These are phyloP conservation scores for Austroboletus eburneus DNA, from an alignment of 768 basidiomycete species.

Conservation along the genomic window DNA sequence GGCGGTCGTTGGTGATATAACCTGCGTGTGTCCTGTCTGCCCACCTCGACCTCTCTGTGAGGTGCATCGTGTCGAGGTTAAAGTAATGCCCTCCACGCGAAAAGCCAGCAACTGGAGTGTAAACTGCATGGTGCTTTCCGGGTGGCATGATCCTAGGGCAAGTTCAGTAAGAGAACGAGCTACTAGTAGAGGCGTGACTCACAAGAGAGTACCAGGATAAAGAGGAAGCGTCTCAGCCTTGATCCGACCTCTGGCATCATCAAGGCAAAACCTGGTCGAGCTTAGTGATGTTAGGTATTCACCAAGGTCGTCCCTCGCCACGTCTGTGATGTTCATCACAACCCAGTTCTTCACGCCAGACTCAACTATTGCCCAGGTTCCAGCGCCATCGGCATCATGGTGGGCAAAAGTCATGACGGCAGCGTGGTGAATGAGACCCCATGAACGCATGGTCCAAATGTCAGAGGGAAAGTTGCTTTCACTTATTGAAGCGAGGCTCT, in stretches of 20 bases:
- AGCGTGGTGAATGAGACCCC: background rate
- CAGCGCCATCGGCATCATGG: background rate
- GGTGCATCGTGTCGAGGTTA: constrained; percentile 5
- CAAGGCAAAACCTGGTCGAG: too few species aligned
- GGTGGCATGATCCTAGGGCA: constrained; percentile 5
- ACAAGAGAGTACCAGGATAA: background rate
- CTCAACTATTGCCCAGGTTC: background rate
- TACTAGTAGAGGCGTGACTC: background rate
- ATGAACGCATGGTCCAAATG: background rate
- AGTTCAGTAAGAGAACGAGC: background rate
- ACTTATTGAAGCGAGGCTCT: accelerated
- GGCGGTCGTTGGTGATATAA: background rate
- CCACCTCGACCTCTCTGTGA: background rate
- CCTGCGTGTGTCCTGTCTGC: background rate
- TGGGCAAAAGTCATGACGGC: background rate
- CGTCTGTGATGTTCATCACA: background rate
- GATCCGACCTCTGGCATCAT: background rate
- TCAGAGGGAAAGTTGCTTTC: accelerated
- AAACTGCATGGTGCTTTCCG: background rate
- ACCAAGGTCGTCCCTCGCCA: too few species aligned
- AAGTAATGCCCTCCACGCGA: constrained; percentile 5
- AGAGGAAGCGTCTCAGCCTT: background rate
- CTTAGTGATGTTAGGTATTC: too few species aligned
- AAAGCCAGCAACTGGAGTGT: constrained; percentile 2
- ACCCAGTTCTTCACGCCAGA: background rate